These are phyloP conservation scores for Cercospora canescens DNA, from an alignment of 2,329 filamentous ascomycete species.

Conservation along the genomic window DNA sequence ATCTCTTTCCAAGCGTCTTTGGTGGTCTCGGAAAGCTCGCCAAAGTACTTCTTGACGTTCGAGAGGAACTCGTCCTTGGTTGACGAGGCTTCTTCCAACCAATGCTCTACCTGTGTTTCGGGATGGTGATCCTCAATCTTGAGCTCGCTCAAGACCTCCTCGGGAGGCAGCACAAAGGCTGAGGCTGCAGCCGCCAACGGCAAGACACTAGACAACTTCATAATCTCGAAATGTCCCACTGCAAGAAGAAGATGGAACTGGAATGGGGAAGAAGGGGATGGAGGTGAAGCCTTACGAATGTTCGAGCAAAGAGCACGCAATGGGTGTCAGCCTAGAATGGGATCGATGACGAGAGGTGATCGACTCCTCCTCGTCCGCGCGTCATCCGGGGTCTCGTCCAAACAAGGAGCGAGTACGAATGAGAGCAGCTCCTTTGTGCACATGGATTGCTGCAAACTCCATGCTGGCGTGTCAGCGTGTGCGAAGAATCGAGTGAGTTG, in stretches of 20 bases:
- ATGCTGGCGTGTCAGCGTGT: not conserved
- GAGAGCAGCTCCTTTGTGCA: constrained; percentile 2
- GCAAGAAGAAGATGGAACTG: not conserved
- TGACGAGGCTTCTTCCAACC: constrained; percentile 34
- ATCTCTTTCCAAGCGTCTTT: constrained; percentile 21
- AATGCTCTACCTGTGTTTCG: constrained; percentile 29
- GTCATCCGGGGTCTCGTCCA: constrained; percentile 3
- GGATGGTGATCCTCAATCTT: constrained; percentile 39
- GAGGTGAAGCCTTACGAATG: constrained; percentile 4
- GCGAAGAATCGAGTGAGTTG: not conserved
- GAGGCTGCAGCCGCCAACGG: constrained; percentile 52
- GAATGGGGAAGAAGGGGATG: not conserved
- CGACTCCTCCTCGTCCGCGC: constrained; percentile 7
- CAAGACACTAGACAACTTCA: constrained; percentile 52
- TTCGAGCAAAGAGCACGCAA: constrained; percentile 16
- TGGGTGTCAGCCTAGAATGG: constrained; percentile 19
- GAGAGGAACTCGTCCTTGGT: constrained; percentile 39
- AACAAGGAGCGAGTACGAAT: constrained; percentile 14
- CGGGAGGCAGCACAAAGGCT: constrained; percentile 56
- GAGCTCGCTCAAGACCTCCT: constrained; percentile 48
- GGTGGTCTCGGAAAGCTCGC: constrained; percentile 25
- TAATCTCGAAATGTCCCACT: constrained; percentile 31
- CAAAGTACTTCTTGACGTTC: constrained; percentile 36
- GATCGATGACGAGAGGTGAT: constrained; percentile 20
- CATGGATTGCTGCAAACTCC: not conserved